Conservation (phyloP, 2,329 filamentous ascomycete genomes). For the Trichoderma harzianum region DNA sequence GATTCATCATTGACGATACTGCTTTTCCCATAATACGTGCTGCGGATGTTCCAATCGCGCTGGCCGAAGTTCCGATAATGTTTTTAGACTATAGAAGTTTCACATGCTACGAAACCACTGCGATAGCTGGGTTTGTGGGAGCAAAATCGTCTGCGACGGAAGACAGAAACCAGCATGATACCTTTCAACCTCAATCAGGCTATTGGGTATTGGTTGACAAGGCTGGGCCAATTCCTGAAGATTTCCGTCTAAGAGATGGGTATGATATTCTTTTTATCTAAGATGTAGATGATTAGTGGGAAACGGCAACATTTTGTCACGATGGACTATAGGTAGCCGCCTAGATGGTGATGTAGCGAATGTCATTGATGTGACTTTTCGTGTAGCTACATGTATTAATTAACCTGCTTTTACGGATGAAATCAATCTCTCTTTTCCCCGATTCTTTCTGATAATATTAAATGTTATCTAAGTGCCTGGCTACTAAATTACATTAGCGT, state of each 20-base stretch:
- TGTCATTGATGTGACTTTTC: neutral
- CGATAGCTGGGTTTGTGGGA: neutral
- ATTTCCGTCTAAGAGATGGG: neutral
- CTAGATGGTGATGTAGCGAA: neutral
- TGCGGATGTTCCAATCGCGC: neutral
- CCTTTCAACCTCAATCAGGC: slow-evolving; percentile 1
- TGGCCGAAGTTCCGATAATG: neutral
- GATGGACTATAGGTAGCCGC: neutral
- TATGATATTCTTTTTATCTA: neutral
- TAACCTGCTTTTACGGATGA: neutral
- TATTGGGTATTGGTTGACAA: neutral
- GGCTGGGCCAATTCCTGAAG: neutral
- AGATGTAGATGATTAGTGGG: neutral
- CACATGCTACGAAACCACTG: neutral
- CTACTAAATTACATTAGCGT: neutral
- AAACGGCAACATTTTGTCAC: neutral
- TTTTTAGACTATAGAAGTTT: neutral
- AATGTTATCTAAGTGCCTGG: neutral
- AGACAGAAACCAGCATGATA: neutral
- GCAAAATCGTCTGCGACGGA: neutral
- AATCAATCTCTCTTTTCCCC: too few relatives aligned
- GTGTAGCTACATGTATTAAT: neutral
- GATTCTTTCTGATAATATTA: too few relatives aligned
- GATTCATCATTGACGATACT: neutral
- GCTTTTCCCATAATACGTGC: neutral